phyloP scores from a whole-genome alignment of 768 basidiomycete genomes.

The Sarcodon sp. region DNA sequence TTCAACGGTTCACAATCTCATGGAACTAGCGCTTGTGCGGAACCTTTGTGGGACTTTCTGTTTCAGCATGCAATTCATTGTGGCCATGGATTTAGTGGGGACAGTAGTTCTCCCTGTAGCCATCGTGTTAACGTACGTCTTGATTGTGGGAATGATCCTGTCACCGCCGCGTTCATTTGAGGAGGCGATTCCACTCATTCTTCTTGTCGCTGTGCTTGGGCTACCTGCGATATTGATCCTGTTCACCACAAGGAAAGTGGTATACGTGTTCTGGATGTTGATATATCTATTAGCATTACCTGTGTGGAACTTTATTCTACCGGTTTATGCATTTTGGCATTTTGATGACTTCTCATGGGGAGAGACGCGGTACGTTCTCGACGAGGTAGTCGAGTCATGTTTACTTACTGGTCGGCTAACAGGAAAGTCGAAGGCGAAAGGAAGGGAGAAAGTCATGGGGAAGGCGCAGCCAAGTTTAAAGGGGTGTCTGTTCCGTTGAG shows the following conservation, averaged over 20 bases:
- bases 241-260: conserved; percentile 87
- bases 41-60: conserved; percentile 98
- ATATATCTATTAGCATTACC: conserved; percentile 88
- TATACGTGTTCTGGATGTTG: conserved; percentile 98
- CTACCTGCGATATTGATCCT: conserved; percentile 87
- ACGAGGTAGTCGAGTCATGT: background rate
- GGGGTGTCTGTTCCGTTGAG: conserved; percentile 73
- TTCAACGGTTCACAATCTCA: conserved; percentile 97
- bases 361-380: conserved; percentile 69
- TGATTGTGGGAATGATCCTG: conserved; percentile 73
- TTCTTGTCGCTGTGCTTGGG: conserved; percentile 85
- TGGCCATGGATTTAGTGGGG: conserved; percentile 92
- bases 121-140: conserved; percentile 79
- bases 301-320: conserved; percentile 91
- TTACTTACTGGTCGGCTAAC: conserved; percentile 1
- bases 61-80: conserved; percentile 99
- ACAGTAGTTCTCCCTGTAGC: conserved; percentile 92
- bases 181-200: conserved; percentile 86
- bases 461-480: conserved; percentile 36
- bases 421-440: conserved; percentile 94
- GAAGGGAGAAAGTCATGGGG: conserved; percentile 69
- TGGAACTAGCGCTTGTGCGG: conserved; percentile 95
- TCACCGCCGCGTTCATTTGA: conserved; percentile 76
- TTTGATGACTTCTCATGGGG: conserved; percentile 99
- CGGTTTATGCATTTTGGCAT: conserved; percentile 97